Conservation (phyloP, 1,139 yeast species). For the Debaryomyces robertsiae region DNA sequence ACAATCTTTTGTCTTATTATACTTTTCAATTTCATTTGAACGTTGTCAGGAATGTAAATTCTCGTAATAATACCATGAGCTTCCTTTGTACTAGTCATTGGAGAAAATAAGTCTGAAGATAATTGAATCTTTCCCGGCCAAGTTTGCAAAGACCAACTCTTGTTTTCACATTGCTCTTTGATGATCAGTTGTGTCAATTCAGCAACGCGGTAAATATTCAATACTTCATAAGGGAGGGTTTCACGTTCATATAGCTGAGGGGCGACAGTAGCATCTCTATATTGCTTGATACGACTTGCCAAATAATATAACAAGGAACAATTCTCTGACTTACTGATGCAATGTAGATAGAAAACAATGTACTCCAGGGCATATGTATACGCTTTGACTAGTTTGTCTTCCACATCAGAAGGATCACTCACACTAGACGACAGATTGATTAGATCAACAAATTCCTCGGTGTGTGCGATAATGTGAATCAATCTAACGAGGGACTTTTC, state of each 20-base stretch:
- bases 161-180: constrained; percentile 56
- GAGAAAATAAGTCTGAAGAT: constrained; percentile 64
- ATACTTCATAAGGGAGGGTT: constrained; percentile 27
- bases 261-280: constrained; percentile 57
- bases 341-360: constrained; percentile 59
- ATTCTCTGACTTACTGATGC: constrained; percentile 67
- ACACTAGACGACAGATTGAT: constrained; percentile 24
- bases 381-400: constrained; percentile 34
- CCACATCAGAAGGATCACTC: constrained; percentile 22
- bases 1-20: constrained; percentile 29
- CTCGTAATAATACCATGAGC: constrained; percentile 49
- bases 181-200: constrained; percentile 73
- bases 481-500: constrained; percentile 70
- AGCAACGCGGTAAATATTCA: constrained; percentile 63
- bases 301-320: constrained; percentile 73
- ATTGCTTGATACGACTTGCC: constrained; percentile 80
- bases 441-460: constrained; percentile 61
- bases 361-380: constrained; percentile 58
- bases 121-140: constrained; percentile 80
- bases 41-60: constrained; percentile 51
- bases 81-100: constrained; percentile 50
- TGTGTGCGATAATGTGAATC: constrained; percentile 73
- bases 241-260: constrained; percentile 35
- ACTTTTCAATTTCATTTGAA: constrained; percentile 32
- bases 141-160: constrained; percentile 70